Evolutionary conservation across 331 rosid genomes (phyloP), one percentile per base, ranked within the genome.

Genomic region (Quercus tomentella): DNA sequence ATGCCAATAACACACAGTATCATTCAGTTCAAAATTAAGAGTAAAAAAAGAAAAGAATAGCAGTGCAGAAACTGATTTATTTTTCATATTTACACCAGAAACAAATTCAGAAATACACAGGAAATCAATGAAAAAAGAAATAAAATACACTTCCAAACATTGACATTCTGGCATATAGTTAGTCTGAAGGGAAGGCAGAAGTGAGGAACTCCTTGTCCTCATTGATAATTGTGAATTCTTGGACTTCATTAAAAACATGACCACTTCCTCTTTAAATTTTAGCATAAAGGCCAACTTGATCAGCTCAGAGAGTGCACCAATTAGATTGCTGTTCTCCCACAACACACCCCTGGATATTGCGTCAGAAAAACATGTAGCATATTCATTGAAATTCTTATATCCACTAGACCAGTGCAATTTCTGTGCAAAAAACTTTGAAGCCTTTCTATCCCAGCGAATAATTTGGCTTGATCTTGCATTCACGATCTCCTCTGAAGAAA

Each of bases 321-420:
- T 87, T 28, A 81, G 82, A 76, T 91, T 92, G 7, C 72, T 65
- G 60, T 86, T 49, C 80, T 88, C 93, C 68, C 93, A 71, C 23
- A 87, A 55, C 58, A 93, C 72, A 49, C 82, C 88, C 52, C 72
- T 84, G 1, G 94, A 83, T 70, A 93, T 80, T 26, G 80, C 89
- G 80, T 93, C 80, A 5, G 97, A 82, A 75, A 89, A 93, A 73
- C 33, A 82, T 7, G 94, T 84, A 10, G 94, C 97, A 76, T 82
- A 83, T 74, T 89, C 85, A n/a, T 88, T 77, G 26, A 66, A 57
- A 61, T 62, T 72, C 12, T 72, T 77, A 4, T 57, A 73, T 28
- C 87, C 89, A 57, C 58, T 33, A 51, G 72, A 56, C 55, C 17
- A 52, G 30, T 82, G 84, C 81, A 78, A 30, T 72, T 82, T 82